phyloP scores from a whole-genome alignment of 306 rosid species.

The Quercus dentata region DNA sequence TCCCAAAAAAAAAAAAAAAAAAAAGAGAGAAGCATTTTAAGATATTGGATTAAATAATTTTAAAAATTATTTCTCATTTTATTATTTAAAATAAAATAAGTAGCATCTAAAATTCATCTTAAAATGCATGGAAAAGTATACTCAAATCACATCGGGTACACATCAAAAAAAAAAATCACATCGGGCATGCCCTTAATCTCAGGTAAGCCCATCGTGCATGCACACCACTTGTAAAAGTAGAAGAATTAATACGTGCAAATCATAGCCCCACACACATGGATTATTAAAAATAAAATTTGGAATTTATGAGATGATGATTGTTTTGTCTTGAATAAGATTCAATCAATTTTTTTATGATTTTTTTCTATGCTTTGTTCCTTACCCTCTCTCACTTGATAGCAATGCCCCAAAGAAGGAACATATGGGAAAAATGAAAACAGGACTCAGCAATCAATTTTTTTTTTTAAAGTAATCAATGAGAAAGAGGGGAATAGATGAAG shows the following conservation, averaged over 20 bases:
- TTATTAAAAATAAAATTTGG: background rate
- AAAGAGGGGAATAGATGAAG: too few relatives aligned
- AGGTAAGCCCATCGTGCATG: too few relatives aligned
- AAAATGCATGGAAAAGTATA: background rate
- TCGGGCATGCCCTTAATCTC: background rate
- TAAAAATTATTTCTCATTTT: background rate
- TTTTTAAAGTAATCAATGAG: too few relatives aligned
- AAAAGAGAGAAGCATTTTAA: too few relatives aligned
- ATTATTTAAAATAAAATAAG: background rate
- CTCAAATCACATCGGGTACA: background rate
- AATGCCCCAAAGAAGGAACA: background rate
- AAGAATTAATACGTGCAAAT: too few relatives aligned
- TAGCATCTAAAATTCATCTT: background rate
- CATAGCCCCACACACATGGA: too few relatives aligned
- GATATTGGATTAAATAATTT: background rate
- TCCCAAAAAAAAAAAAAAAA: too few relatives aligned
- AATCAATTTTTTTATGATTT: background rate
- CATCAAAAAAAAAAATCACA: background rate
- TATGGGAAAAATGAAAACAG: background rate
- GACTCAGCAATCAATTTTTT: too few relatives aligned
- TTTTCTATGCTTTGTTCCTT: background rate
- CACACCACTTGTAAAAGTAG: too few relatives aligned
- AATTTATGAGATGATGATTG: background rate
- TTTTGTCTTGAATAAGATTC: background rate
- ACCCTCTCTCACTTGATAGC: background rate